phyloP scores from a whole-genome alignment of 345 rosid genomes.

The Gossypioides kirkii region DNA sequence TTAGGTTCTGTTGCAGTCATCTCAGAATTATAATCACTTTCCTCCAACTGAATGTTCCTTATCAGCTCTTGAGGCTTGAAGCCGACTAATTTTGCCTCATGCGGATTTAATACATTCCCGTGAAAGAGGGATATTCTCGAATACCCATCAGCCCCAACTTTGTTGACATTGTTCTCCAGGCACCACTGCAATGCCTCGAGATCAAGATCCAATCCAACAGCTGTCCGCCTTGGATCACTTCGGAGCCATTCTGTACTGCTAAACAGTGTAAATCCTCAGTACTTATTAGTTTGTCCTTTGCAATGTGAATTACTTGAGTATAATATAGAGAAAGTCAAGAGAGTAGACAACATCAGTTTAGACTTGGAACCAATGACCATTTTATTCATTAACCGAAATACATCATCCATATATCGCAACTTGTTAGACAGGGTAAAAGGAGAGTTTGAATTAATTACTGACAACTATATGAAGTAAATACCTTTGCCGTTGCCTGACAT shows the following conservation, averaged over 20 bases:
- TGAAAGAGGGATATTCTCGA: slow-evolving; percentile 80
- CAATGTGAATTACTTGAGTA: neutral
- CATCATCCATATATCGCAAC: neutral
- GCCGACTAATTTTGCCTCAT: slow-evolving; percentile 53
- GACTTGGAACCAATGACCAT: neutral
- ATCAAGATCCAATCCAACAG: slow-evolving; percentile 84
- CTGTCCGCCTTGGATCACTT: slow-evolving; percentile 73
- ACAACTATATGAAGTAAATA: neutral
- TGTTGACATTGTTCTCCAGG: slow-evolving; percentile 62
- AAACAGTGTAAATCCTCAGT: slow-evolving; percentile 11
- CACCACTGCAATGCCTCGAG: slow-evolving; percentile 83
- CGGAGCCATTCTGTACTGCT: slow-evolving; percentile 80
- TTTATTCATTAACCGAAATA: neutral
- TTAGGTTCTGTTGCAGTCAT: slow-evolving; percentile 22
- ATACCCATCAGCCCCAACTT: slow-evolving; percentile 54
- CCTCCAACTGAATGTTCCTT: slow-evolving; percentile 35
- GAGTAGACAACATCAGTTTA: neutral
- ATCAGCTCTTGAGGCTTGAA: slow-evolving; percentile 43
- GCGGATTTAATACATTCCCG: slow-evolving; percentile 76
- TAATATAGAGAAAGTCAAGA: neutral
- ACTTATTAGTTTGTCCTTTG: neutral
- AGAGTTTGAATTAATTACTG: neutral
- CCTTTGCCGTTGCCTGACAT: neutral
- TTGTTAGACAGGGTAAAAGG: neutral
- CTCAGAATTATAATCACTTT: slow-evolving; percentile 21